Evolutionary conservation across 2,329 filamentous ascomycete species (phyloP), one percentile per base, ranked within the genome.

Genomic region (Colletotrichum viniferum): DNA sequence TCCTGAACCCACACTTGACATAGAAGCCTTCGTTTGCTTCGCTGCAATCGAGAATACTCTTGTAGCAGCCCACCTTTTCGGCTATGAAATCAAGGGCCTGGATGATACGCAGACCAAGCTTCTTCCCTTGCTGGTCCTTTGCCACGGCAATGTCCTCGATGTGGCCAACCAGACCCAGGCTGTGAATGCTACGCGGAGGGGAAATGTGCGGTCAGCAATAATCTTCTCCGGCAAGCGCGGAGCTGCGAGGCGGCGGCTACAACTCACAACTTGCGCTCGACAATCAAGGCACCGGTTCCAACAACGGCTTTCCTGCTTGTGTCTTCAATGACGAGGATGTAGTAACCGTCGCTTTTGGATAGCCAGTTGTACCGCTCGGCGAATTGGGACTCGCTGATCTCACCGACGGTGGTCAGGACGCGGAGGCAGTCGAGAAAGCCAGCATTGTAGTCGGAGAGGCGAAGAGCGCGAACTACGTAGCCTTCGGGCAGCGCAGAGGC

Each of bases 11-110:
- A 86, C 97, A 98, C 90, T 98, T 98, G 85, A 98, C 90, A 85
- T 99, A 99, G 88, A 99, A 98, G 26, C 96, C 96, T 85, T 98
- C 96, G 84, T 98, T 99, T 80, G 94, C 92, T 85, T 98, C 96
- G 79, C 94, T 97, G 88, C 97, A 99, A 85, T 98, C 96, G 78
- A 98, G 91, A 79, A 99, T 98, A 78, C 93, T 96, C 93, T 97
- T 98, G 87, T 98, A 98, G 86, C 96, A 98, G 71, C 96, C 97
- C 73, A 97, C 93, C 83, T 95, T 91, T 83, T 95, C 92, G 71
- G 96, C 96, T 76, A 98, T 93, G 83, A 90, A 94, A 85, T 98
- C 96, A 82, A 99, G 90, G 9, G 96, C 96, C 87, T 98, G 95
- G 81, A 98, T 98, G 79, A 98, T 94, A 79, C 95, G 91, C 82